Evolutionary conservation across 2,329 filamentous ascomycete genomes (phyloP), one percentile per base, ranked within the genome.

Genomic region (Colletotrichum australisinense): DNA sequence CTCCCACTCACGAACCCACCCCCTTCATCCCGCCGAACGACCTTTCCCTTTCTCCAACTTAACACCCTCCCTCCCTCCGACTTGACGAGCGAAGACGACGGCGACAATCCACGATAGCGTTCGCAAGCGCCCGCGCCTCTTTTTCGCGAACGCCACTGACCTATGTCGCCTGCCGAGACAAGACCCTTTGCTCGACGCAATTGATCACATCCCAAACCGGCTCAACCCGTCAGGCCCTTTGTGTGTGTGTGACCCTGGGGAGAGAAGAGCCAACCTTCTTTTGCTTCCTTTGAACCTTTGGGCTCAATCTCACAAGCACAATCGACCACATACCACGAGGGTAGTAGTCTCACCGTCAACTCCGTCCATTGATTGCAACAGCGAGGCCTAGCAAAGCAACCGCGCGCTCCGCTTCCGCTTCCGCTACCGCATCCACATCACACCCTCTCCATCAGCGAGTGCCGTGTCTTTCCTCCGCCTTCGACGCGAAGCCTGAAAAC

Each of bases 141-240:
- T n/a, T 22, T 59, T 57, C 35, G 53, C 66, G 30, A 69, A 42
- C 70, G 70, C 70, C 53, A 24, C 70, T 69, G 66, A 28, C 66
- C 59, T 69, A 69, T 64, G 66, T 73, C 67, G 60, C 66, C 66
- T 69, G 66, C 70, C 70, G 70, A 73, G 53, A 69, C 66, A 19
- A 49, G 42, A n/a, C 42, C 42, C 19, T 56, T 26, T 22, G 22
- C 38, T 56, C 35, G 52, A 58, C 65, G 38, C 70, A 73, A 60
- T 69, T 69, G 66, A 59, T 22, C 38, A 63, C 14, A 58, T 59
- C 58, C 24, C 38, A 42, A 65, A 24, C 64, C 59, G 60, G 66
- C 32, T 73, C 55, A 60, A 58, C 55, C 53, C 53, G 59, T 73
- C 70, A 35, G 59, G 19, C 42, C 42, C 42, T 49, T 49, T 42